Evolutionary conservation across 306 rosid species (phyloP), one percentile per base, ranked within the genome.

Genomic region (Acacia confusa): DNA sequence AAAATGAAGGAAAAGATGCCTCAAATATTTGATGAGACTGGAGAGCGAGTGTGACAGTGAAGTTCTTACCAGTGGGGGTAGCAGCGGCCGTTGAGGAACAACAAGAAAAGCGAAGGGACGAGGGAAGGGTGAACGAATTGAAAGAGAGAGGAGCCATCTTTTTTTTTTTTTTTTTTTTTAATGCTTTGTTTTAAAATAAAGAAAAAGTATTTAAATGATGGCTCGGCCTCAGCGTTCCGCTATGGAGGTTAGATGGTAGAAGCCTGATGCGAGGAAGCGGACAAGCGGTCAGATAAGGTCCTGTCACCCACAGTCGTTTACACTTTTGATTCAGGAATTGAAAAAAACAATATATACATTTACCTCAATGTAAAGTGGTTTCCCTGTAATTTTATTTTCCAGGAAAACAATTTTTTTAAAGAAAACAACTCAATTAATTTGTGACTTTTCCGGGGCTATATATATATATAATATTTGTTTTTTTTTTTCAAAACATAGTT

Each of bases 91-190:
- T 11, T 12, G 78, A 2, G 2, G 74, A 36, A 24, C 67, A 64
- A 24, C 67, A 64, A 73, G 92, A 66, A 55, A 88, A 73, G 15
- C 84, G 72, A 9, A 68, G 16, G 50, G 73, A 4, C 17, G 90
- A 67, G 72, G 71, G 82, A 78, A 85, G 82, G 77, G 77, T 43
- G 83, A 85, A 76, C 76, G 89, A 86, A 88, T 82, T 87, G 83
- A 78, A 84, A 78, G 79, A 82, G 81, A 87, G 85, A 47, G 88
- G 83, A 79, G 91, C 92, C 97, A 95, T 91, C 4, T 52, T 20
- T 41, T 6, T 20, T 9, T 36, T 19, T 82, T 4, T 38, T 5
- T 4, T 17, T n/a, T n/a, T n/a, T n/a, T n/a, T n/a, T n/a, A n/a
- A n/a, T n/a, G n/a, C n/a, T n/a, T n/a, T n/a, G n/a, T n/a, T n/a